These are phyloP conservation scores for Monascus purpureus DNA, from an alignment of 495 filamentous ascomycete genomes.

Conservation along the genomic window DNA sequence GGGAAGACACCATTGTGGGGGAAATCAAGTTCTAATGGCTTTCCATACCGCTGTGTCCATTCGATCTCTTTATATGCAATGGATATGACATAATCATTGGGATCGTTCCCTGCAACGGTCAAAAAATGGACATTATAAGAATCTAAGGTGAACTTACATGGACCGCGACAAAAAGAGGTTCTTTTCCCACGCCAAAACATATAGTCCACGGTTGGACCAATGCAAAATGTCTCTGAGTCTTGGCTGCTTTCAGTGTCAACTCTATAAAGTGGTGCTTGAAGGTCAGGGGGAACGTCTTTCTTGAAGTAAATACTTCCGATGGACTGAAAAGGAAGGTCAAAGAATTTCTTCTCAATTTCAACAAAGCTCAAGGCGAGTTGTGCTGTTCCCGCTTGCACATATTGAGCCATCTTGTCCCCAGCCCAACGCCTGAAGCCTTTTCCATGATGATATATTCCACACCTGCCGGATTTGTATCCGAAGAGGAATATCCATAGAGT, in stretches of 20 bases:
- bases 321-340: slow-evolving; percentile 8
- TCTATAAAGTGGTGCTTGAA: no score
- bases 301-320: slow-evolving; percentile 15
- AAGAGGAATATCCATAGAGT: slow-evolving; percentile 7
- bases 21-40: slow-evolving; percentile 3
- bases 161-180: slow-evolving; percentile 1
- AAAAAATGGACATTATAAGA: no score
- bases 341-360: slow-evolving; percentile 13
- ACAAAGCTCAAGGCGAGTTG: slow-evolving; percentile 11
- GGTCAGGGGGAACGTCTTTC: slow-evolving; percentile 8
- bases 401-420: slow-evolving; percentile 4
- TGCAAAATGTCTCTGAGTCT: slow-evolving; percentile 6
- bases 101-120: no score
- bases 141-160: no score
- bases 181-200: slow-evolving; percentile 10
- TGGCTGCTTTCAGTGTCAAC: slow-evolving; percentile 1
- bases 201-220: slow-evolving; percentile 13
- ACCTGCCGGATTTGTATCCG: slow-evolving; percentile 4
- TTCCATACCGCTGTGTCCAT: slow-evolving; percentile 8
- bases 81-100: not conserved
- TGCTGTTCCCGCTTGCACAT: slow-evolving; percentile 6
- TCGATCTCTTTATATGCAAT: slow-evolving; percentile 3
- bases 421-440: slow-evolving; percentile 3
- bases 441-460: slow-evolving; percentile 13
- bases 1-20: slow-evolving; percentile 10